These are phyloP conservation scores for Dictyostelium intermedium DNA, from an alignment of 78 protist species.

Conservation along the genomic window DNA sequence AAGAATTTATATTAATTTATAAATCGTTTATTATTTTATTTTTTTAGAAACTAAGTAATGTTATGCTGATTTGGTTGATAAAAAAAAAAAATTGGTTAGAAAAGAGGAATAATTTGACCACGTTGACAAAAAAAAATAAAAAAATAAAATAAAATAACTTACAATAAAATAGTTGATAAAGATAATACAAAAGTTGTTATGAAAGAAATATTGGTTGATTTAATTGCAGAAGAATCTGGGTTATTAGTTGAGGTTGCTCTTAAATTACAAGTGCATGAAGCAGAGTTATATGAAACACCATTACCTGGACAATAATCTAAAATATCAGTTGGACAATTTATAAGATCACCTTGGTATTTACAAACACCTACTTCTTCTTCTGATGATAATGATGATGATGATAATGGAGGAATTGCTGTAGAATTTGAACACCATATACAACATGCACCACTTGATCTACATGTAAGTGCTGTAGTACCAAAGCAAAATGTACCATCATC, in stretches of 20 bases:
- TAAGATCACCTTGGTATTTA: not conserved
- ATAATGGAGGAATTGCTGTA: not conserved
- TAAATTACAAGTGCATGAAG: not conserved
- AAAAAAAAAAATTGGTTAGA: too few species aligned
- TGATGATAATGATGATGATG: too few species aligned
- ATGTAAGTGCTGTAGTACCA: not conserved
- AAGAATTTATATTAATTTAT: too few species aligned
- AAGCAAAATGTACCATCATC: not conserved
- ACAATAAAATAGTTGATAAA: not conserved
- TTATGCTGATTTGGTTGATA: too few species aligned
- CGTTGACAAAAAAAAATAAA: too few species aligned
- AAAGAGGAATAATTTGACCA: too few species aligned
- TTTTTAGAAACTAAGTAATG: not conserved
- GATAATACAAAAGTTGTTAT: not conserved
- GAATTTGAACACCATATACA: constrained; percentile 29
- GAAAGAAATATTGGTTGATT: not conserved
- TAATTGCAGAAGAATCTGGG: not conserved
- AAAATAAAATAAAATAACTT: not conserved
- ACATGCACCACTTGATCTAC: constrained; percentile 10
- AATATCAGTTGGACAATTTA: not conserved
- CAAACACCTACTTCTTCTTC: not conserved
- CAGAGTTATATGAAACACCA: not conserved
- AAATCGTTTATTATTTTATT: too few species aligned
- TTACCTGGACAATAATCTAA: not conserved
- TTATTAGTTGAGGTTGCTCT: not conserved